Percentiles rank a stretch among this genome's conserved stretches.
phyloP scores from a whole-genome alignment of 257 asterid genomes.

The Euphrasia confusa region DNA sequence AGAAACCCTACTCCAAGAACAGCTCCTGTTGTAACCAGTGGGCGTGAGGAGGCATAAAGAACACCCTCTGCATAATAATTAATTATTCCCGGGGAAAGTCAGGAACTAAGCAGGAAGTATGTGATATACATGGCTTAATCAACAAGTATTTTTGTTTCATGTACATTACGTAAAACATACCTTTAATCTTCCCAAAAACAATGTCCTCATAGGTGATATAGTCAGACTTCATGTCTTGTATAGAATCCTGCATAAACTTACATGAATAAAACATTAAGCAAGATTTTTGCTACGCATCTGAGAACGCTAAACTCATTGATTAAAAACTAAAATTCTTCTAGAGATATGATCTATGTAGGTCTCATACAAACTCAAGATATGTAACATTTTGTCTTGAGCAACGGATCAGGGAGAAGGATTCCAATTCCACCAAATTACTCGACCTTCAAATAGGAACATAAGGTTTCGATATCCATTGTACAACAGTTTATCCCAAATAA shows the following conservation, averaged over 20 bases:
- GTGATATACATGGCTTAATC: slow-evolving; percentile 13
- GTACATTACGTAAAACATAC: slow-evolving; percentile 32
- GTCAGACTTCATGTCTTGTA: slow-evolving; percentile 72
- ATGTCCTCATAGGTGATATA: slow-evolving; percentile 60
- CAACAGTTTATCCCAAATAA: neutral
- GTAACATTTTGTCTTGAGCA: too few relatives aligned
- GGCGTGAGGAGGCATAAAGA: slow-evolving; percentile 60
- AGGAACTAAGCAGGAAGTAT: slow-evolving; percentile 3
- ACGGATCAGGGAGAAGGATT: too few relatives aligned
- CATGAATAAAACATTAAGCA: slow-evolving; percentile 15
- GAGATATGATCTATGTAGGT: too few relatives aligned
- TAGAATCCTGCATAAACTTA: slow-evolving; percentile 60
- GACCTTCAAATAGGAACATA: neutral
- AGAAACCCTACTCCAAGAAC: slow-evolving; percentile 60
- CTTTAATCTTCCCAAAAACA: slow-evolving; percentile 69
- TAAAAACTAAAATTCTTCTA: too few relatives aligned
- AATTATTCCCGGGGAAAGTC: slow-evolving; percentile 17
- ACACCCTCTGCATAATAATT: slow-evolving; percentile 56
- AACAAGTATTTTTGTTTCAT: slow-evolving; percentile 9
- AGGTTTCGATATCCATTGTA: neutral
- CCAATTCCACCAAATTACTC: neutral
- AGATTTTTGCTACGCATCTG: too few relatives aligned
- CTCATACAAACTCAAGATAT: neutral
- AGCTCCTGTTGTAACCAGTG: slow-evolving; percentile 59
- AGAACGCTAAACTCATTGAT: too few relatives aligned